Evolutionary conservation across 345 rosid genomes (phyloP), one percentile per base, ranked within the genome.

Genomic region (Bruguiera sexangula): DNA sequence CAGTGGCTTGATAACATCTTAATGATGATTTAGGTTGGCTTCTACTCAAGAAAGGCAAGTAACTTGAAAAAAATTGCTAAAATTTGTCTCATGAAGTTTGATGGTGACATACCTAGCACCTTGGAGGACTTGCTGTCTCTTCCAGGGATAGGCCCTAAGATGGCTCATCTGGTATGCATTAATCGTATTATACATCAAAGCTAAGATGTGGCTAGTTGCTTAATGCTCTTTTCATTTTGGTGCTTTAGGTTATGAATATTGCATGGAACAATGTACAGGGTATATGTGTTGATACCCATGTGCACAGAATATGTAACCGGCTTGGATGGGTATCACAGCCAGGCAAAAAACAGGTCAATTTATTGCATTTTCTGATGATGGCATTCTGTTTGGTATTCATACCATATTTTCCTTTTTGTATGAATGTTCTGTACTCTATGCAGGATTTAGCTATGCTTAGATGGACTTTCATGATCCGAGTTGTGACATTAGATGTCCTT

Each of bases 71-170:
- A 91, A 77, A 88, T 94, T 71, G 95, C 97, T n/a, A 84, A 83
- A 46, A 84, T 88, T 63, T 91, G 97, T 82, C 87, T 94, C 63
- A 48, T 22, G 43, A 85, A 86, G 82, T 88, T 86, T 76, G 90
- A 75, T 16, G 93, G 98, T 55, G 97, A 94, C 79, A 94, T 94
- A 66, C 97, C 98, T 30, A 79, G 84, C 72, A 82, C 97, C 34
- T 81, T 94, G 84, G 95, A 94, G 78, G 98, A 84, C 59, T 80
- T 94, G 70, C 87, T 91, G 10, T 69, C 86, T 61, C 98, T 94
- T 75, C 98, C 96, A 48, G 97, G 98, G 74, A 91, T 94, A 65
- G 98, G 97, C 56, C 97, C 98, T 24, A 94, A 94, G 86, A 81
- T 83, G 87, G 87, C 87, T 54, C 87, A 83, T 66, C 65, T 83